Evolutionary conservation across 75 land plant species (phyloP).

Genomic region (Cupressus sempervirens): DNA sequence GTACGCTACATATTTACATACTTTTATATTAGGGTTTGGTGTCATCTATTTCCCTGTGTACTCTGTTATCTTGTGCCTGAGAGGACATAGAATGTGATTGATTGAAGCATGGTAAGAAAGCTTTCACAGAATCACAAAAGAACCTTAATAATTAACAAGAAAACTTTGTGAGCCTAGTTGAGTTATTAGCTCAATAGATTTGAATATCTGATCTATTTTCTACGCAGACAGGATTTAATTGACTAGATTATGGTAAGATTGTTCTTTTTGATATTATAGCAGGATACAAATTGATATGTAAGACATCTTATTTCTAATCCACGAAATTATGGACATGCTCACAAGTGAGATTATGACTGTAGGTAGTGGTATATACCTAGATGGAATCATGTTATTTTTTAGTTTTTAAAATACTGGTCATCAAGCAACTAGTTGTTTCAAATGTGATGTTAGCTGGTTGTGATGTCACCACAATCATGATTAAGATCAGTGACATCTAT

Average conservation of each 20-base stretch:
- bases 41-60: not conserved
- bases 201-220: not conserved
- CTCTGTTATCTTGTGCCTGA: not conserved
- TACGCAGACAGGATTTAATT: not conserved
- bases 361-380: not conserved
- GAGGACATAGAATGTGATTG: not conserved
- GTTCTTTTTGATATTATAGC: not conserved
- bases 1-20: constrained; percentile 20
- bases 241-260: not conserved
- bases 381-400: not conserved
- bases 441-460: not conserved
- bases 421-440: not conserved
- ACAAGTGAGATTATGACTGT: not conserved
- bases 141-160: not conserved
- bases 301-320: not conserved
- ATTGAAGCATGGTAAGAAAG: not conserved
- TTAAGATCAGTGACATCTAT: not conserved
- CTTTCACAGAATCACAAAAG: not conserved
- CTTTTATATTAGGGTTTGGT: not conserved
- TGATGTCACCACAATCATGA: not conserved
- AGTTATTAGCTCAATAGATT: not conserved
- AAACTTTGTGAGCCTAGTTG: not conserved
- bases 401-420: not conserved
- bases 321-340: not conserved
- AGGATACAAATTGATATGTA: not conserved